phyloP scores from a whole-genome alignment of 148 eudicot genomes.

The Silene latifolia region DNA sequence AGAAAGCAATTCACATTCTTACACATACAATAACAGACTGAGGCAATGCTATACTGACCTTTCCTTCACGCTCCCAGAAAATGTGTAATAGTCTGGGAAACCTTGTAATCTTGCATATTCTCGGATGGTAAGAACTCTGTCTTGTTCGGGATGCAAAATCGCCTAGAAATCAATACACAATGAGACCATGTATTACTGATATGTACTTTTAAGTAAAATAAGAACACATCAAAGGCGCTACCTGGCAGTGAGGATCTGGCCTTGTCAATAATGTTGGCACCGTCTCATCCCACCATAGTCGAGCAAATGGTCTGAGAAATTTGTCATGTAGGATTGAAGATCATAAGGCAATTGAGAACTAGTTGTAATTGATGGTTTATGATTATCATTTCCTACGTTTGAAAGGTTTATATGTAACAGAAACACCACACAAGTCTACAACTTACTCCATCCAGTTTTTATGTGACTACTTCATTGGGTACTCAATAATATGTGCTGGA shows the following conservation, averaged over 20 bases:
- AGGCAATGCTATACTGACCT: slow-evolving; percentile 27
- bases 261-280: slow-evolving; percentile 42
- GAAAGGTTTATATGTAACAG: not conserved
- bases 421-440: not conserved
- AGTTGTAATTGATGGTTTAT: not conserved
- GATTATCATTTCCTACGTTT: not conserved
- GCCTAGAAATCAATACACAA: slow-evolving; percentile 19
- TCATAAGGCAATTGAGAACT: not conserved
- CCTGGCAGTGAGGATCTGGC: slow-evolving; percentile 51
- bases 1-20: slow-evolving; percentile 2
- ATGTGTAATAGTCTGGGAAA: slow-evolving; percentile 51
- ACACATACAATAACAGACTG: not conserved
- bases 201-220: not conserved
- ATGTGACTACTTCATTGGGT: not conserved
- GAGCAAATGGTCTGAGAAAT: slow-evolving; percentile 37
- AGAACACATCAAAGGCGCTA: slow-evolving; percentile 14
- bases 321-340: not conserved
- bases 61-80: slow-evolving; percentile 42
- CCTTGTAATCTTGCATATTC: slow-evolving; percentile 62
- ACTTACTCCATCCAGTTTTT: not conserved
- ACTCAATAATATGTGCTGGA: not conserved
- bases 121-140: slow-evolving; percentile 54
- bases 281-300: slow-evolving; percentile 71
- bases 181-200: not conserved
- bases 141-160: slow-evolving; percentile 61